These are phyloP conservation scores for Rhodotorula sp. DNA, from an alignment of 1,284 basidiomycete species.

Conservation along the genomic window DNA sequence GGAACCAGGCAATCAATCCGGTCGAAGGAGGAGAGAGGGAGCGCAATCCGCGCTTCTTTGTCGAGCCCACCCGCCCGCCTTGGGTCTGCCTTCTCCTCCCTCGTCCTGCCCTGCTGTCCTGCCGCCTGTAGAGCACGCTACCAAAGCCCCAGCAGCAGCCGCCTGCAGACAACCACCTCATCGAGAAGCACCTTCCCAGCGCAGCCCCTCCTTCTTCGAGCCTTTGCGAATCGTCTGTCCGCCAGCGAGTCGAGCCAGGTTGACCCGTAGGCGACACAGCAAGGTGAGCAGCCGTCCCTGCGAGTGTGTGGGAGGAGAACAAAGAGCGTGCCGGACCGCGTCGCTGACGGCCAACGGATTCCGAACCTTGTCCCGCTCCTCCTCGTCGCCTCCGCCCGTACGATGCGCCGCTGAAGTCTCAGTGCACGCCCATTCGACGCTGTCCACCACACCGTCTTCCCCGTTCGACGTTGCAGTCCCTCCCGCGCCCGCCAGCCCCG, in stretches of 20 bases:
- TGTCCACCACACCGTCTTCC: neutral
- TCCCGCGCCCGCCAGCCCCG: neutral
- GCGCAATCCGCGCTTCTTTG: neutral
- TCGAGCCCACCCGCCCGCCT: neutral
- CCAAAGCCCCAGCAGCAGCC: too few species aligned
- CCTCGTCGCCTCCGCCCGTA: neutral
- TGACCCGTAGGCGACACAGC: neutral
- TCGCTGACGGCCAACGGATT: slow-evolving; percentile 1
- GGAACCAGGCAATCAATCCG: neutral
- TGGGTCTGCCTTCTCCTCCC: neutral
- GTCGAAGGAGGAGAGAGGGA: neutral
- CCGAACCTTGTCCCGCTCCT: neutral
- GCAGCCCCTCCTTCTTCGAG: too few species aligned
- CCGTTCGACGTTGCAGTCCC: neutral
- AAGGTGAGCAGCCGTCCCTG: neutral
- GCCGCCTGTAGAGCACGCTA: neutral
- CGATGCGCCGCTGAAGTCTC: neutral
- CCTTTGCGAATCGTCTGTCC: too few species aligned
- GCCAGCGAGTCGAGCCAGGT: too few species aligned
- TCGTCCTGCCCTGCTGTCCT: neutral
- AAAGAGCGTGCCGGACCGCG: neutral
- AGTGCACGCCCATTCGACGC: neutral
- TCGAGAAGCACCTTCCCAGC: too few species aligned
- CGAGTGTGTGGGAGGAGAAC: neutral
- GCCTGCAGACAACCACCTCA: too few species aligned